phyloP scores from a whole-genome alignment of 1,139 yeast genomes.

The Hansenula lynferdii region DNA sequence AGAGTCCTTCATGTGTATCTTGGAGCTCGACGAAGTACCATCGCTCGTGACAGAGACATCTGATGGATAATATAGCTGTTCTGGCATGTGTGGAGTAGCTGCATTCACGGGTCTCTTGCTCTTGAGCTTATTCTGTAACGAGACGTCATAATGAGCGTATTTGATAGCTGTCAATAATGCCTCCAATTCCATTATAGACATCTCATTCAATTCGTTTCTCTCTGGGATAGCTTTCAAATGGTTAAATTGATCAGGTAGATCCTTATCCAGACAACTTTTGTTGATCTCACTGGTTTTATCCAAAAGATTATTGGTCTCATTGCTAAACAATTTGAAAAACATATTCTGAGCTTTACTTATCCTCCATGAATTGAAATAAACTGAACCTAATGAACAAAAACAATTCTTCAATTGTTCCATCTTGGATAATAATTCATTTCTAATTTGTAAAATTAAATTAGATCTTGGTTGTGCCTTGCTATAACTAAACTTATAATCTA shows the following conservation, averaged over 20 bases:
- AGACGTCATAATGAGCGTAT: not conserved
- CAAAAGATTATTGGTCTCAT: conserved; percentile 25
- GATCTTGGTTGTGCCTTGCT: conserved; percentile 3
- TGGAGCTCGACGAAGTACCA: not conserved
- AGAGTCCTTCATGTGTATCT: conserved; percentile 13
- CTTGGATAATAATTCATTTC: conserved; percentile 15
- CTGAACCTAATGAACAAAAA: conserved; percentile 24
- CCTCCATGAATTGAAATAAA: conserved; percentile 51
- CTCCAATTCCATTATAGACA: conserved; percentile 4
- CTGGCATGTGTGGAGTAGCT: too few relatives aligned
- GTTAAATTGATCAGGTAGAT: conserved; percentile 10
- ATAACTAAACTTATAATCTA: conserved; percentile 23
- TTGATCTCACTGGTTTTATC: conserved; percentile 19
- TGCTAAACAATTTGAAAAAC: conserved; percentile 24
- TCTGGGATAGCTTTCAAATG: conserved; percentile 16
- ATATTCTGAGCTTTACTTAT: conserved; percentile 32
- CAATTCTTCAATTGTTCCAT: conserved; percentile 18
- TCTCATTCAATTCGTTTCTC: conserved; percentile 12
- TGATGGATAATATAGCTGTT: too few relatives aligned
- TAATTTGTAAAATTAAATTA: conserved; percentile 6
- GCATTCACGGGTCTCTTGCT: not conserved
- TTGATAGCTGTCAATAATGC: not conserved
- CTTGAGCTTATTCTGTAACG: not conserved
- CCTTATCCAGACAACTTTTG: conserved; percentile 13
- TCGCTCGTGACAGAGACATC: too few relatives aligned